A percentile compares a stretch with the other conserved stretches of the same genome.
Conservation (phyloP, 148 eudicot species). For the Camellia japonica region DNA sequence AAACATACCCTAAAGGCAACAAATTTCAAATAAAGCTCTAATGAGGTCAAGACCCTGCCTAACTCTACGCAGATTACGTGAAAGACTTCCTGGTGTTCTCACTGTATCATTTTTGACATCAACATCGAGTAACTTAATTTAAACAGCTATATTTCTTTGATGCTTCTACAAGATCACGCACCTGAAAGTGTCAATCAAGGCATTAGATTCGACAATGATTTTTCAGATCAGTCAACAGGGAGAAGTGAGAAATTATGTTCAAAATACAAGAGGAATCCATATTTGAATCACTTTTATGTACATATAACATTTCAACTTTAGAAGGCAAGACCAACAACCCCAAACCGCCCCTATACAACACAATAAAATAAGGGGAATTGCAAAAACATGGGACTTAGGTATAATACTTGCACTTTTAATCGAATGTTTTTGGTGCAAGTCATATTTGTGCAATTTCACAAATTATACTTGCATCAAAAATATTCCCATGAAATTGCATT, state of each 20-base stretch:
- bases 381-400: no score
- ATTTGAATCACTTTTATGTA: neutral
- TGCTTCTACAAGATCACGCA: conserved; percentile 67
- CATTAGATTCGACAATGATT: neutral
- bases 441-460: no score
- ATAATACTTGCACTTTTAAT: no score
- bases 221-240: neutral
- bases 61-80: conserved; percentile 91
- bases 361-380: neutral
- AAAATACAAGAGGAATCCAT: neutral
- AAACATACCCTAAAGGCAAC: conserved; percentile 56
- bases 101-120: conserved; percentile 69
- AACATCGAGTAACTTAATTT: conserved; percentile 52
- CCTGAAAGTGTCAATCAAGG: conserved; percentile 38
- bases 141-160: conserved; percentile 51
- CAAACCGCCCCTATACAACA: neutral
- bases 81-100: conserved; percentile 74
- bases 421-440: no score
- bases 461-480: no score
- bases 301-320: neutral
- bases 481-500: no score
- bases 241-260: neutral
- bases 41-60: conserved; percentile 96
- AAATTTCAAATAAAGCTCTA: conserved; percentile 71
- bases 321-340: conserved; percentile 2